Evolutionary conservation across 1,284 basidiomycete genomes (phyloP).

Genomic region (Rhodotorula mucilaginosa): DNA sequence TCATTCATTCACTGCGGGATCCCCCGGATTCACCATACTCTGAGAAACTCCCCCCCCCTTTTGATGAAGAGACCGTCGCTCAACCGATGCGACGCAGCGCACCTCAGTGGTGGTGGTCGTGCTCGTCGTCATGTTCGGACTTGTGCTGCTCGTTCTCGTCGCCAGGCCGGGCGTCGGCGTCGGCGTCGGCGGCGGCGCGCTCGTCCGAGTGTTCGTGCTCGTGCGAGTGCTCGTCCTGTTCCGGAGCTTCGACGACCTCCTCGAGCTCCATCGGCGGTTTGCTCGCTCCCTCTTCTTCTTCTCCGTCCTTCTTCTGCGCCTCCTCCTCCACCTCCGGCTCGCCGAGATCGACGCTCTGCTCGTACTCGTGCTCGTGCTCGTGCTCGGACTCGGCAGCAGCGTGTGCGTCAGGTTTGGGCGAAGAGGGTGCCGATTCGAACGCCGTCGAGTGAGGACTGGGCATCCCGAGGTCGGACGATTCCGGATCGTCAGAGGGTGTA

Average conservation of each 20-base stretch:
- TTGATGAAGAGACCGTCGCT: background rate
- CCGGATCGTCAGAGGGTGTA: constrained; percentile 18
- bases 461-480: constrained; percentile 15
- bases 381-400: background rate
- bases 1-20: too few relatives aligned
- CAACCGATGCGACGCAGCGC: background rate
- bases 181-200: too few relatives aligned
- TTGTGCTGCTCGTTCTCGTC: background rate
- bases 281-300: background rate
- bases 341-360: background rate
- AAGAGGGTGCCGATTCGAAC: constrained; percentile 1
- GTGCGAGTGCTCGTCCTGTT: background rate
- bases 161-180: too few relatives aligned
- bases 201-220: background rate
- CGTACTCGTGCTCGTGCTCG: background rate
- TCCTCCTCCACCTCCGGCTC: background rate
- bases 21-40: too few relatives aligned
- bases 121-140: background rate
- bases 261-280: constrained; percentile 27
- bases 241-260: constrained; percentile 17
- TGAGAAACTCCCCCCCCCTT: too few relatives aligned
- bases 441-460: constrained; percentile 9
- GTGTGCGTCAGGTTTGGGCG: background rate
- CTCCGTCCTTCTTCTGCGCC: background rate
- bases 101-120: background rate